Evolutionary conservation across 1,139 yeast species (phyloP).

Genomic region (Diutina siamensis): DNA sequence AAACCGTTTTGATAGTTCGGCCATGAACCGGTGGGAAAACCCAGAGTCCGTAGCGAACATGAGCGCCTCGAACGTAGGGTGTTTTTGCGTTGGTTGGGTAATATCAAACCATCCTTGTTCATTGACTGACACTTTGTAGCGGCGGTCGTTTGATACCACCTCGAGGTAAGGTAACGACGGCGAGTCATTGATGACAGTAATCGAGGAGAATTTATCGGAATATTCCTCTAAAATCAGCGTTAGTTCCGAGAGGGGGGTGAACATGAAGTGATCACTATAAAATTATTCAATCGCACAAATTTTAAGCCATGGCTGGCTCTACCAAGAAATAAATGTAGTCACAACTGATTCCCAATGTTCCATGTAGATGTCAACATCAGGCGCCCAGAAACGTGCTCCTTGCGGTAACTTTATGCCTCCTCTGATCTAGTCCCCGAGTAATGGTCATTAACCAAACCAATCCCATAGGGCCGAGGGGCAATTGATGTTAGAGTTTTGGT

Average conservation of each 20-base stretch:
- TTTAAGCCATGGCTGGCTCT: no score
- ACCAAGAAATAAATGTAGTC: conserved; percentile 34
- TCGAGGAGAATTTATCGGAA: conserved; percentile 15
- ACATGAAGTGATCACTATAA: no score
- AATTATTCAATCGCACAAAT: no score
- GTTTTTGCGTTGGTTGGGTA: conserved; percentile 7
- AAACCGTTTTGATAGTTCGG: conserved; percentile 6
- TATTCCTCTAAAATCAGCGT: conserved; percentile 18
- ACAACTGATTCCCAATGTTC: conserved; percentile 48
- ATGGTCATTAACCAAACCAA: conserved; percentile 5
- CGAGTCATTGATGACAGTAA: not conserved
- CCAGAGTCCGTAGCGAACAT: conserved; percentile 11
- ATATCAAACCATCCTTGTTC: conserved; percentile 24
- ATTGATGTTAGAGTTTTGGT: conserved; percentile 25
- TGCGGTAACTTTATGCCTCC: conserved; percentile 29
- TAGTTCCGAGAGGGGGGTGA: conserved; percentile 14
- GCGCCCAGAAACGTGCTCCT: conserved; percentile 51
- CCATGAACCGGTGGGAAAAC: conserved; percentile 10
- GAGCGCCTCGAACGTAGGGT: conserved; percentile 16
- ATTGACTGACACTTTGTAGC: conserved; percentile 18
- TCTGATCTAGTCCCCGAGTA: conserved; percentile 13
- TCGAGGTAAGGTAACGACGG: conserved; percentile 10
- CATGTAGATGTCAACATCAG: conserved; percentile 37
- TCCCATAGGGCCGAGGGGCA: conserved; percentile 30
- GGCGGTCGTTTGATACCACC: conserved; percentile 15